Conservation (phyloP, 768 basidiomycete genomes). For the Trametes cubensis region DNA sequence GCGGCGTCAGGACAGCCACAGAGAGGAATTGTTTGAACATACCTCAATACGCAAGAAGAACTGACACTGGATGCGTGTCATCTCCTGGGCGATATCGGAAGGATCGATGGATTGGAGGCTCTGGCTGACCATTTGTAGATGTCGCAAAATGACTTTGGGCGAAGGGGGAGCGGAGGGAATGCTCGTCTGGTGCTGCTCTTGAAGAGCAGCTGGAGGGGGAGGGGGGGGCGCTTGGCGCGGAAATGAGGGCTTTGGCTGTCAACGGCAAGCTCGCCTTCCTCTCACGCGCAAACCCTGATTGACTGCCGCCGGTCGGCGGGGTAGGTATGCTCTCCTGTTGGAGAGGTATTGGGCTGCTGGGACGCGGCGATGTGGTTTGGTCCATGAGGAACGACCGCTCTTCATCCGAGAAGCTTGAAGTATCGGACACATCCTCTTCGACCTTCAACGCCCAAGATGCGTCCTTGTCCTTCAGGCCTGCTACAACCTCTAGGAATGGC, state of each 20-base stretch:
- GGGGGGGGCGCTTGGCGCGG: conserved; percentile 9
- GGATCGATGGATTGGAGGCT: conserved; percentile 61
- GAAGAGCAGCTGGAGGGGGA: conserved; percentile 15
- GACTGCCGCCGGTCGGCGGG: conserved; percentile 7
- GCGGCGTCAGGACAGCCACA: not conserved
- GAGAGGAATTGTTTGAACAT: conserved; percentile 22
- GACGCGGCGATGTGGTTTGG: conserved; percentile 26
- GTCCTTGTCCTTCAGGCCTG: conserved; percentile 67
- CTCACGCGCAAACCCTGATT: conserved; percentile 44
- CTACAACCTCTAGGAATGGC: conserved; percentile 73
- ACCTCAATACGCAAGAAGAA: conserved; percentile 81
- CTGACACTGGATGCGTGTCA: conserved; percentile 72
- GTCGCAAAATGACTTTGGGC: conserved; percentile 62
- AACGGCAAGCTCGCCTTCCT: conserved; percentile 73
- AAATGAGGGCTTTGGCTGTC: conserved; percentile 46
- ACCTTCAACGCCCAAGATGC: conserved; percentile 73
- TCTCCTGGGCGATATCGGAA: conserved; percentile 79
- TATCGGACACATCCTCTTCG: conserved; percentile 69
- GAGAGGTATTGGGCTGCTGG: conserved; percentile 15
- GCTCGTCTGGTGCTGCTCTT: conserved; percentile 31
- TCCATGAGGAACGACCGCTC: conserved; percentile 43
- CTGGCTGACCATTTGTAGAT: conserved; percentile 59
- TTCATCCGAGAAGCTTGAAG: conserved; percentile 55
- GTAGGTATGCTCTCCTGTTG: not conserved
- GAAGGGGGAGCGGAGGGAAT: conserved; percentile 42